Conservation (phyloP, 2,329 filamentous ascomycete species). For the Alternaria solani region DNA sequence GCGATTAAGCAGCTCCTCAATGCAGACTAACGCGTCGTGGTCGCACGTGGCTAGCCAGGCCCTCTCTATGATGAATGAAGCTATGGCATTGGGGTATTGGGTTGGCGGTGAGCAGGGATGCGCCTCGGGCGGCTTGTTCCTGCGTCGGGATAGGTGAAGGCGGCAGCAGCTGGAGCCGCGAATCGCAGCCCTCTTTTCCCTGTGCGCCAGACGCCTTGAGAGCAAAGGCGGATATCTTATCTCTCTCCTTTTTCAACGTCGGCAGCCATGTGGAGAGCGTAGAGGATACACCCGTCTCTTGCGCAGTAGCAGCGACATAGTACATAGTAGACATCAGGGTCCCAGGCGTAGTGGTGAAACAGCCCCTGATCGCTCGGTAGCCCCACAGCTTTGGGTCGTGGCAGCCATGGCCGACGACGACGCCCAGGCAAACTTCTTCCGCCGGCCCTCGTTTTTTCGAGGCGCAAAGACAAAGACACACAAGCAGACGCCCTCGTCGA, state of each 20-base stretch:
- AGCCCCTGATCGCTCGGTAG: conserved; percentile 24
- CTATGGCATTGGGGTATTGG: not conserved
- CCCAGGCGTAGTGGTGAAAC: conserved; percentile 12
- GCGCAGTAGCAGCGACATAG: not conserved
- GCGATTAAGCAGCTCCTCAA: not conserved
- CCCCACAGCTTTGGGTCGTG: conserved; percentile 20
- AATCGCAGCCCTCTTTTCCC: conserved; percentile 8
- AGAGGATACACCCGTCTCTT: too few relatives aligned
- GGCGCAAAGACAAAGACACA: conserved; percentile 27
- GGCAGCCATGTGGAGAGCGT: too few relatives aligned
- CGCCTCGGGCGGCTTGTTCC: conserved; percentile 18
- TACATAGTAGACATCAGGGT: not conserved
- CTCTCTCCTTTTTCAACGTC: too few relatives aligned
- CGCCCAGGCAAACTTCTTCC: conserved; percentile 38
- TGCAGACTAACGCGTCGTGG: not conserved
- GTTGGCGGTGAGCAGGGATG: conserved; percentile 1
- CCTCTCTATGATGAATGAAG: not conserved
- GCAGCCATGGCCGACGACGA: conserved; percentile 16
- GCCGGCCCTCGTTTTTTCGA: conserved; percentile 43
- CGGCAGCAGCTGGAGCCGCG: conserved; percentile 14
- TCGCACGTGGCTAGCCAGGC: not conserved
- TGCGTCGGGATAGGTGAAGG: conserved; percentile 20
- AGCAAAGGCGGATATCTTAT: too few relatives aligned
- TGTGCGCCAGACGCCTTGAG: not conserved
- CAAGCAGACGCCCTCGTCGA: conserved; percentile 12